phyloP scores from a whole-genome alignment of 2,329 filamentous ascomycete species.

The Trichocomaceae sp. region DNA sequence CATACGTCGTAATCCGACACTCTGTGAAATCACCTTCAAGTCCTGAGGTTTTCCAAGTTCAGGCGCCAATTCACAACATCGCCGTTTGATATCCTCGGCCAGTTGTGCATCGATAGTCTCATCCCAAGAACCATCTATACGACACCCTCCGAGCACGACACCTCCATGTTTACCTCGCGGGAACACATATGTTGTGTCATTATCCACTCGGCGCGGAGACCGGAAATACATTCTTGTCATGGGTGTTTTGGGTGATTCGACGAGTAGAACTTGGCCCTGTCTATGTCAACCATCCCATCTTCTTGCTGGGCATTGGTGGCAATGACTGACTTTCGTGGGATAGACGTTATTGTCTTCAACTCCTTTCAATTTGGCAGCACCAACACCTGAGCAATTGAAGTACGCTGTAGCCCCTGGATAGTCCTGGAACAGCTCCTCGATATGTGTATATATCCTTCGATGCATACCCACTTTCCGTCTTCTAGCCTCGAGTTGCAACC shows the following conservation, averaged over 20 bases:
- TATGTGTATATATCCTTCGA: conserved; percentile 1
- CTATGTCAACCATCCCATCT: background rate
- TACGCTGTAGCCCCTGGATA: background rate
- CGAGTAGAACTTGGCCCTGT: conserved; percentile 1
- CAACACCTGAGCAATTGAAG: conserved; percentile 1
- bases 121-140: conserved; percentile 19
- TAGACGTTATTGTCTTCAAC: conserved; percentile 1
- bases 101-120: conserved; percentile 27
- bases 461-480: background rate
- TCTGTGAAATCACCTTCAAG: background rate
- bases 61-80: conserved; percentile 27
- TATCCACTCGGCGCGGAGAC: background rate
- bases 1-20: background rate
- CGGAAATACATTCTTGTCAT: conserved; percentile 1
- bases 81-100: conserved; percentile 24
- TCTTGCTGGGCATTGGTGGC: background rate
- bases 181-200: conserved; percentile 1
- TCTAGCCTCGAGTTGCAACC: background rate
- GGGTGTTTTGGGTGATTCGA: background rate
- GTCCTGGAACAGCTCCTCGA: conserved; percentile 1
- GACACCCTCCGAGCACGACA: background rate
- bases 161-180: background rate
- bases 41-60: conserved; percentile 19
- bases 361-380: background rate
- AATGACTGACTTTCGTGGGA: background rate